These are phyloP conservation scores for Saccharomycopsis sp. DNA, from an alignment of 805 yeast genomes.

Conservation along the genomic window DNA sequence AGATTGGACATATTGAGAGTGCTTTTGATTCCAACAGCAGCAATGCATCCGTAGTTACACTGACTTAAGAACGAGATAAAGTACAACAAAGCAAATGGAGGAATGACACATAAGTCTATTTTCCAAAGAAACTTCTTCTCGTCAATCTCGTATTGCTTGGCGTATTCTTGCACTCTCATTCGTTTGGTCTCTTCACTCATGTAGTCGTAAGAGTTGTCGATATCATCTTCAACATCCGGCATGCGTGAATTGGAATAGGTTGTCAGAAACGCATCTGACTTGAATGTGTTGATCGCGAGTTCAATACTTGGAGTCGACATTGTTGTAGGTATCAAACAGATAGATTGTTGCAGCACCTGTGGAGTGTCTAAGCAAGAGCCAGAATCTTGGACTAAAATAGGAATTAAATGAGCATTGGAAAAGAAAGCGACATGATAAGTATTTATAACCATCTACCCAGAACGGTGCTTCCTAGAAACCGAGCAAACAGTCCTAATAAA, in stretches of 20 bases:
- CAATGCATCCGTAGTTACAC: constrained; percentile 69
- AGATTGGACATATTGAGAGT: constrained; percentile 47
- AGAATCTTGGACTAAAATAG: too few relatives aligned
- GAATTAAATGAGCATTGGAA: constrained; percentile 3
- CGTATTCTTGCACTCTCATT: constrained; percentile 28
- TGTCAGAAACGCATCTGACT: not conserved
- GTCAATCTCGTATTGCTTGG: constrained; percentile 40
- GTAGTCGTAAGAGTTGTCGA: not conserved
- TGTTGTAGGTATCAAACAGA: not conserved
- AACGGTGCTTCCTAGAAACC: not conserved
- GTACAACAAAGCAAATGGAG: constrained; percentile 62
- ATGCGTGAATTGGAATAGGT: not conserved
- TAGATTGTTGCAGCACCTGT: too few relatives aligned
- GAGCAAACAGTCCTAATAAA: too few relatives aligned
- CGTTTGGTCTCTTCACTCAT: constrained; percentile 6
- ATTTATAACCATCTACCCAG: not conserved
- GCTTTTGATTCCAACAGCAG: constrained; percentile 50
- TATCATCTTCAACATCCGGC: not conserved
- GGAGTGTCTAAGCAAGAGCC: too few relatives aligned
- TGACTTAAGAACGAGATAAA: constrained; percentile 65
- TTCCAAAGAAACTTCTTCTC: constrained; percentile 50
- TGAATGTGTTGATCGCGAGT: not conserved
- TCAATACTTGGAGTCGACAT: constrained; percentile 1
- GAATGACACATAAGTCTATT: constrained; percentile 57
- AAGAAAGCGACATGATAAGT: not conserved